Base-by-base conservation (phyloP, 176 grass and related monocot species). In the Aechmea fasciata region DNA sequence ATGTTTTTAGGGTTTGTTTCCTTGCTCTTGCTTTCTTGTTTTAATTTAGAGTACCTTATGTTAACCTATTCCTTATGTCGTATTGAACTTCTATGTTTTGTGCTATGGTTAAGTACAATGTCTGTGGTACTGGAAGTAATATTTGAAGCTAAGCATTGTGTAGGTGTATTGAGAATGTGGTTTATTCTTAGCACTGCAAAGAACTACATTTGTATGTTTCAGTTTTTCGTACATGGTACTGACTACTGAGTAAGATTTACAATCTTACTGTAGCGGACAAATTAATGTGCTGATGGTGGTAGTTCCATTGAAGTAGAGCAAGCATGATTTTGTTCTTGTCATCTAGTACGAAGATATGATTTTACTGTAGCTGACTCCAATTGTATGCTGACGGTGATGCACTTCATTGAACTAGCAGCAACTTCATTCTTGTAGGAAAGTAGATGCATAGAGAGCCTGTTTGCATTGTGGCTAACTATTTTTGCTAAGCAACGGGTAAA, bases 11-110 rank as follows among this genome's bases (percentile, higher is more conserved):
- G 14, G 25, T 48, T 69, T 22, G 13, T n/a, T 50, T n/a, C 73
- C 41, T 61, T 13, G 62, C 41, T 77, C 49, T 69, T 33, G 65
- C 66, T 77, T 33, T 5, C 65, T 77, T 48, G 75, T 68, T 59
- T 11, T 29, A 77, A 59, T 51, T 53, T 69, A 77, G 75, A 50
- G 41, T 77, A 77, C 52, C 49, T 69, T 48, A 23, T 10, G 52
- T 25, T 74, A 65, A 23, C 24, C 12, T 6, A 48, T 10, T 48
- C 20, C 55, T 61, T 61, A 61, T 61, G 55, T 61, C 17, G 17
- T 20, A 61, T 61, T 61, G 20, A 19, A 61, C 55, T 61, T 41
- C 15, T 61, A 17, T 25, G 19, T 69, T 23, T 66, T 75, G 52
- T 51, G 50, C 26, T 64, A 47, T 61, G 55, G 50, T 75, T 67